phyloP scores from a whole-genome alignment of 306 rosid genomes.

The Erythrophleum fordii region DNA sequence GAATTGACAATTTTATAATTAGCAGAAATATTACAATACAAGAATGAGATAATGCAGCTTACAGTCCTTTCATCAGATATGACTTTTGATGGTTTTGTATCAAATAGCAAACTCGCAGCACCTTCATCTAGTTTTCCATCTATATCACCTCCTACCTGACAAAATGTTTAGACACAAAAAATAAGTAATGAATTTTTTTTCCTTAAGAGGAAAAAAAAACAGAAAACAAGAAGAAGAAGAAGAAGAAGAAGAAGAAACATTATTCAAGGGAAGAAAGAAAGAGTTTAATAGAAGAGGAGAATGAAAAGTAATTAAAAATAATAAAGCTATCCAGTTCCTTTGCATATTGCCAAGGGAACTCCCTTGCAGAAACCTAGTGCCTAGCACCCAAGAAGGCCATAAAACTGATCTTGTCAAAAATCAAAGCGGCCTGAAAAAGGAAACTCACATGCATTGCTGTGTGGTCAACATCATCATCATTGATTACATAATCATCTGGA shows the following conservation, averaged over 20 bases:
- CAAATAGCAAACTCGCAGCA: slow-evolving; percentile 82
- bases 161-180: slow-evolving; percentile 20
- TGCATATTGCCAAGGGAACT: background rate
- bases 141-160: slow-evolving; percentile 77
- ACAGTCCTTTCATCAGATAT: slow-evolving; percentile 83
- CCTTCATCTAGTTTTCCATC: slow-evolving; percentile 90
- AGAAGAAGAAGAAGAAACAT: background rate
- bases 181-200: slow-evolving; percentile 18
- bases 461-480: slow-evolving; percentile 92
- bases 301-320: background rate
- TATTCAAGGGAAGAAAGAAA: background rate
- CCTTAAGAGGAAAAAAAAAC: no score
- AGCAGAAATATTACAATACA: slow-evolving; percentile 21
- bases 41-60: slow-evolving; percentile 49
- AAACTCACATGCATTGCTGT: slow-evolving; percentile 65
- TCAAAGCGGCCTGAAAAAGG: slow-evolving; percentile 5
- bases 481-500: slow-evolving; percentile 97
- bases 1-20: background rate
- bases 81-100: slow-evolving; percentile 95
- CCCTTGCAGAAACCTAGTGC: background rate
- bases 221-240: background rate
- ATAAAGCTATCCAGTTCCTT: background rate
- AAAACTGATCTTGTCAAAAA: background rate
- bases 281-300: background rate
- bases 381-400: background rate